Conservation (phyloP, 371 early-diverging fungal species). For the Parasitella parasitica region DNA sequence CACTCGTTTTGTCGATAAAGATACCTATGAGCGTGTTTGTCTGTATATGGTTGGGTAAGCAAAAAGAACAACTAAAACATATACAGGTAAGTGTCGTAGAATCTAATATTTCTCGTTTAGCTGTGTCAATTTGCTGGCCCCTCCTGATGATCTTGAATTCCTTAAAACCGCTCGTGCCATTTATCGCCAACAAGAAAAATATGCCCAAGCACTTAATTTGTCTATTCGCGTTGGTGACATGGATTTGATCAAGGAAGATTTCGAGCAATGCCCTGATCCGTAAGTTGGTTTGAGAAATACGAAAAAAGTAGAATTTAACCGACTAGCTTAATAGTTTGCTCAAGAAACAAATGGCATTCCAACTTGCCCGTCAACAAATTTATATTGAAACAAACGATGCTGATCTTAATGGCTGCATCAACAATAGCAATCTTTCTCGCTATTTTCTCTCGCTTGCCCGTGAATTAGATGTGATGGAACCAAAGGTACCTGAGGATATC, state of each 20-base stretch:
- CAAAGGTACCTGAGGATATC: slow-evolving; percentile 96
- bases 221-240: slow-evolving; percentile 83
- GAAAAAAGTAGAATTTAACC: slow-evolving; percentile 5
- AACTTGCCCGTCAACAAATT: slow-evolving; percentile 91
- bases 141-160: slow-evolving; percentile 87
- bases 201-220: slow-evolving; percentile 81
- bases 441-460: slow-evolving; percentile 87
- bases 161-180: slow-evolving; percentile 88
- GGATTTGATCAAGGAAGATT: slow-evolving; percentile 85
- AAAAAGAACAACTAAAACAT: too few species aligned
- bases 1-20: slow-evolving; percentile 81
- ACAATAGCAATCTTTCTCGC: slow-evolving; percentile 83
- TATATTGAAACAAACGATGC: slow-evolving; percentile 79
- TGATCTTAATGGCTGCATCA: slow-evolving; percentile 82
- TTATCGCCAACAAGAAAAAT: slow-evolving; percentile 79
- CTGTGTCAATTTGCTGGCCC: slow-evolving; percentile 87
- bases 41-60: slow-evolving; percentile 87
- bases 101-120: slow-evolving; percentile 37
- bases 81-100: too few species aligned
- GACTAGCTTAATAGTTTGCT: slow-evolving; percentile 43
- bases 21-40: slow-evolving; percentile 94
- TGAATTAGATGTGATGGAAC: slow-evolving; percentile 92
- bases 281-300: slow-evolving; percentile 39
- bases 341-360: slow-evolving; percentile 94
- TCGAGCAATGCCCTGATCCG: slow-evolving; percentile 81